Base-by-base conservation (phyloP, 176 grass and related monocot species). In the Carex kokanica region DNA sequence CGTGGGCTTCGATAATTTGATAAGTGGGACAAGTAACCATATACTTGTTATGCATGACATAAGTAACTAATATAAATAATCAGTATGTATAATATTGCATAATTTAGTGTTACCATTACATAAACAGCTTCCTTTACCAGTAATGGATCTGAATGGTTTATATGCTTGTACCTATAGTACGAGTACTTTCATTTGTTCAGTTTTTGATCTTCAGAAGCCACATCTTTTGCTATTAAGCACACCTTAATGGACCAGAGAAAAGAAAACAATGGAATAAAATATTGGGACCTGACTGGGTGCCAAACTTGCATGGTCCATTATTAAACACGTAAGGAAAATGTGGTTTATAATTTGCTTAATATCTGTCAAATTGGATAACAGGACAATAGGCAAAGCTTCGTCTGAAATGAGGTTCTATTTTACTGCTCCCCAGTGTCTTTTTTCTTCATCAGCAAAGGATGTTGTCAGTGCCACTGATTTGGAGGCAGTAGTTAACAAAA, bases 361-460 rank as follows among this genome's bases (percentile, higher is more conserved):
- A 77, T 84, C 47, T 89, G 5, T 90, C 29, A 84, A 86, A 80
- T 60, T 90, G 56, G 36, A 81, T 23, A 14, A 81, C 89, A 98
- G 95, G 90, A 94, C 88, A 69, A 84, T 98, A 80, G 95, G 92
- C 84, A 98, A 95, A 90, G 79, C 95, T 69, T 98, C 91, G 4
- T 95, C 92, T 24, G 95, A 98, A 80, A 93, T 95, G 73, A 93
- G 90, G 86, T 88, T 95, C 71, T 94, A 98, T 75, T 98, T 93
- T 66, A 85, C 89, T 52, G 78, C 83, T 89, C 88, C 90, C 62
- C 47, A 87, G 64, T 63, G 81, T 38, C 74, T 78, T 68, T 69
- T 88, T 87, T 88, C 83, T 79, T 86, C 89, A 43, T 83, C 79
- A 45, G 83, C 86, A 78, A 84, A 77, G 40, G 45, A 89, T 81